phyloP scores from a whole-genome alignment of 176 grass and related monocot genomes.

The Oryza punctata region DNA sequence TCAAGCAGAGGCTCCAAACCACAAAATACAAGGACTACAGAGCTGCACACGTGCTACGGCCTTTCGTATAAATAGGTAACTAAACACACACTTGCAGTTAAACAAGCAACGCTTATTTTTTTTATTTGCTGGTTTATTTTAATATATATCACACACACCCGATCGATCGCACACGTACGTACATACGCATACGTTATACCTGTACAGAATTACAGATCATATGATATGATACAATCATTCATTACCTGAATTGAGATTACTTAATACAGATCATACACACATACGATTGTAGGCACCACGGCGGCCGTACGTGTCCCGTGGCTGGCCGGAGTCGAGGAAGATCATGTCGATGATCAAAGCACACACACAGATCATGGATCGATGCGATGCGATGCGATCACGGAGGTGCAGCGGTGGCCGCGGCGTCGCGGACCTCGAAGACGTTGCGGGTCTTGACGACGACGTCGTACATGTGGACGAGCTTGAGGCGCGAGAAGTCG shows the following conservation, averaged over 20 bases:
- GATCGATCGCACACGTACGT: too few species aligned
- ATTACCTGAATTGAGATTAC: neutral
- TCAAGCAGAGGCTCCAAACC: constrained; percentile 5
- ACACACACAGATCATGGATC: too few species aligned
- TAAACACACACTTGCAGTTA: neutral
- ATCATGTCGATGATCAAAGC: neutral
- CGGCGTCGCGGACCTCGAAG: constrained; percentile 77
- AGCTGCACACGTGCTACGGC: neutral
- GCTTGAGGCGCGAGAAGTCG: constrained; percentile 66
- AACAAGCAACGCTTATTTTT: neutral
- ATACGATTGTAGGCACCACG: neutral
- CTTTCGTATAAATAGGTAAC: neutral
- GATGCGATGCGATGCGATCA: too few species aligned
- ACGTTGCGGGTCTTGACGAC: constrained; percentile 85
- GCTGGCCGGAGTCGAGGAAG: neutral
- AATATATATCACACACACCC: neutral
- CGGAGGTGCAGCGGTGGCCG: too few species aligned
- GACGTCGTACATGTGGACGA: constrained; percentile 88
- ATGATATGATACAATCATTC: neutral
- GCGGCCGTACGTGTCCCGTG: too few species aligned
- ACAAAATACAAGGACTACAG: neutral
- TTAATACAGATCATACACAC: neutral
- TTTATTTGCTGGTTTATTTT: neutral
- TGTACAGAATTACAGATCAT: neutral
- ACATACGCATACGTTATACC: too few species aligned